Conservation (phyloP, 2,329 filamentous ascomycete genomes). For the Westerdykella sp. region DNA sequence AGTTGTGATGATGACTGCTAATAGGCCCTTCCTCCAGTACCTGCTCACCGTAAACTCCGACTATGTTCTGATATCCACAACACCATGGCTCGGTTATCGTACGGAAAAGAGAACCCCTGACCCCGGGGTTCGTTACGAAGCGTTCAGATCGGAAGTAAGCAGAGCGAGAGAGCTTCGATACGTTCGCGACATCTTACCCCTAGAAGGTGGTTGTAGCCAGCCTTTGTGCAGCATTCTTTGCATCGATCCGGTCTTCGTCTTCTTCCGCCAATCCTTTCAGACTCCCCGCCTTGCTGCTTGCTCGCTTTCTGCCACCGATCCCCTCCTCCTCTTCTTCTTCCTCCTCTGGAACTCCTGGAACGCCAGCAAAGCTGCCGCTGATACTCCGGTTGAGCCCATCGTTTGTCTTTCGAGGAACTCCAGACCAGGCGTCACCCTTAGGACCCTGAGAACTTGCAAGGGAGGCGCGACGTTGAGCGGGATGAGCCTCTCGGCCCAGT, state of each 20-base stretch:
- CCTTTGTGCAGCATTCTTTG: conserved; percentile 87
- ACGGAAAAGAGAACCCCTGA: too few species aligned
- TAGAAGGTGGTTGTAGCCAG: conserved; percentile 92
- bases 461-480: conserved; percentile 64
- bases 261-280: conserved; percentile 64
- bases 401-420: conserved; percentile 72
- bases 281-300: conserved; percentile 45
- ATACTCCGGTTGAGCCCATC: conserved; percentile 70
- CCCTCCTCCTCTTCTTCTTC: conserved; percentile 43
- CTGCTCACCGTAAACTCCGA: too few species aligned
- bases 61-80: too few species aligned
- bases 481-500: conserved; percentile 82
- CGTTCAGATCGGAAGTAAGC: too few species aligned
- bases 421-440: conserved; percentile 97
- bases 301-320: conserved; percentile 45
- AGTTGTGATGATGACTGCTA: too few species aligned
- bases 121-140: too few species aligned
- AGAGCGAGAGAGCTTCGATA: too few species aligned
- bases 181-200: neutral
- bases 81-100: too few species aligned
- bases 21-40: too few species aligned
- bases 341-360: conserved; percentile 56
- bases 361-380: conserved; percentile 60
- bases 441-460: conserved; percentile 86
- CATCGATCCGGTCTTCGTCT: conserved; percentile 91